Conservation (phyloP, 495 filamentous ascomycete genomes). For the Penicillium verhagenii region DNA sequence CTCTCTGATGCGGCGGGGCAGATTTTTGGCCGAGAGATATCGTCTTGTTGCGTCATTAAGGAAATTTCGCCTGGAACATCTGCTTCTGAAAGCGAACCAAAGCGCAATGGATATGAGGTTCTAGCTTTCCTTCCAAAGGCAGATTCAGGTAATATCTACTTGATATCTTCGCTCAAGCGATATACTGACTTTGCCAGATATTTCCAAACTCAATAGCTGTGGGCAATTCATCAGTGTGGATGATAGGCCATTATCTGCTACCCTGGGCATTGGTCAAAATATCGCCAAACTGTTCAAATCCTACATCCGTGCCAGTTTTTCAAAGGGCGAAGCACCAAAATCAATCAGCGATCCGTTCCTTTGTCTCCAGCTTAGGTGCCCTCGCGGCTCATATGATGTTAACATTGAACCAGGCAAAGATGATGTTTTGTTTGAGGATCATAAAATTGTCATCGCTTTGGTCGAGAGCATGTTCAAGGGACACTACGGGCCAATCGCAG, state of each 20-base stretch:
- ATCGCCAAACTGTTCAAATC: constrained; percentile 60
- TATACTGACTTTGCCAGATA: constrained; percentile 34
- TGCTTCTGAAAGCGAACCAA: constrained; percentile 3
- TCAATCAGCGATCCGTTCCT: constrained; percentile 65
- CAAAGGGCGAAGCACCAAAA: constrained; percentile 13
- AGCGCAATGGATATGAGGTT: constrained; percentile 36
- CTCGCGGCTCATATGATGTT: constrained; percentile 71
- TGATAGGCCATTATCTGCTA: constrained; percentile 66
- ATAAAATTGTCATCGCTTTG: constrained; percentile 48
- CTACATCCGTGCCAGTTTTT: constrained; percentile 46
- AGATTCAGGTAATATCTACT: constrained; percentile 36
- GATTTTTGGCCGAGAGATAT: constrained; percentile 64
- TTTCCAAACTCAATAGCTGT: constrained; percentile 52
- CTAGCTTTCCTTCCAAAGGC: constrained; percentile 60
- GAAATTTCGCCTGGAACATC: constrained; percentile 20
- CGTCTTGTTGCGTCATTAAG: constrained; percentile 51
- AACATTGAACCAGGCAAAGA: constrained; percentile 93
- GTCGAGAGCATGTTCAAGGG: constrained; percentile 55
- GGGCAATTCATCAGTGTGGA: constrained; percentile 76
- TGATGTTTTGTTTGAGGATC: constrained; percentile 74
- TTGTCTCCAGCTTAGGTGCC: constrained; percentile 69
- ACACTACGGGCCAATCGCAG: constrained; percentile 51
- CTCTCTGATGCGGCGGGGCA: constrained; percentile 68
- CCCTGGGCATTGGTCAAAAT: constrained; percentile 63
- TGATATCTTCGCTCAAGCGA: neutral